Base-by-base conservation (phyloP, 1,284 basidiomycete species). In the Moesziomyces sp. region DNA sequence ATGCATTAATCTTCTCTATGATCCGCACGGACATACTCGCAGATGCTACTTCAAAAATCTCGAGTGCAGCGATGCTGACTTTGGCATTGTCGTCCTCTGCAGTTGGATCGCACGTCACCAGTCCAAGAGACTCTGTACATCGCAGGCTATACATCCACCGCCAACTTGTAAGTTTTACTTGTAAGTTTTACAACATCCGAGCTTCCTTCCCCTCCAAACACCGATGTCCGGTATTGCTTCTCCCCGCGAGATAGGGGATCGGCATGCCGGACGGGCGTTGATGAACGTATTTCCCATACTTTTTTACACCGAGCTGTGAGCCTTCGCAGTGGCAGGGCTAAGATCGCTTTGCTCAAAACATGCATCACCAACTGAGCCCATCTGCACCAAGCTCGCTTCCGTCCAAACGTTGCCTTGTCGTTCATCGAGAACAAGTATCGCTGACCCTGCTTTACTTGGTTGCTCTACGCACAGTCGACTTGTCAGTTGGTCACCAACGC, bases 1-100 rank as follows among this genome's bases (percentile, higher is more conserved):
- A 74, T 74, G 72, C 50, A 74, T 67, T 60, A 66, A 74, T 74
- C 72, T 74, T 74, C 72, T 74, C 72, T 65, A 74, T 74, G 72
- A 74, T 45, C n/a, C 50, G 54, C 58, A 38, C 35, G 35, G 35
- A 38, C 35, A 16, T 16, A 18, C 35, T 38, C 16, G 14, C 35
- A 18, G 35, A 16, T 18, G 35, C 35, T 16, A 38, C 35, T 4
- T 1, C 14, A 16, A 18, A 3, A 18, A 11, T 18, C 16, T 38
- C 35, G 14, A 18, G 13, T 16, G 0, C 35, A 18, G 11, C 14
- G 35, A 38, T 38, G 35, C 35, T 38, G 35, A 38, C 35, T 16
- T 18, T 18, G 35, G 35, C 16, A 11, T 16, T 38, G 35, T 18
- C 35, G 35, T 38, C 35, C 35, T 38, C 14, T 18, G 35, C 35